Percentiles rank a stretch among this genome's conserved stretches.
Evolutionary conservation across 1,284 basidiomycete species (phyloP).

Genomic region (Anthracocystis walkeri): DNA sequence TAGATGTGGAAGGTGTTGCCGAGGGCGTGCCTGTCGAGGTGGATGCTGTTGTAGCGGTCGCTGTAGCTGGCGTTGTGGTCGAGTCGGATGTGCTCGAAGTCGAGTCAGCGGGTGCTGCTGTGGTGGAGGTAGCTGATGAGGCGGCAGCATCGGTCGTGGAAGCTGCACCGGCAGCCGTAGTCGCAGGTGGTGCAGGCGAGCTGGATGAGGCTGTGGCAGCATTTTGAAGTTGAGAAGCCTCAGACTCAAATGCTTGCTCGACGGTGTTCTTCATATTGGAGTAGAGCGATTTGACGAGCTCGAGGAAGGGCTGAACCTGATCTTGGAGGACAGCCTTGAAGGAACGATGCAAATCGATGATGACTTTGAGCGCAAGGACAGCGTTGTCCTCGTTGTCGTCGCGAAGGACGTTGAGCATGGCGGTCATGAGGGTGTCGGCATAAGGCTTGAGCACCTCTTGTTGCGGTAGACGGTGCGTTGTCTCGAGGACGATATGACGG

Average conservation of each 20-base stretch:
- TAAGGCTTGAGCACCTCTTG: slow-evolving; percentile 82
- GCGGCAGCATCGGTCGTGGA: slow-evolving; percentile 9
- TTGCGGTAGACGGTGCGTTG: slow-evolving; percentile 84
- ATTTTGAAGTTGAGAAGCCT: slow-evolving; percentile 41
- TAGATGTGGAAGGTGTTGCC: slow-evolving; percentile 11
- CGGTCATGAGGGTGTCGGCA: slow-evolving; percentile 77
- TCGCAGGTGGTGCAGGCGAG: slow-evolving; percentile 17
- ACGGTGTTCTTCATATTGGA: slow-evolving; percentile 82
- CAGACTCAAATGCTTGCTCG: slow-evolving; percentile 77
- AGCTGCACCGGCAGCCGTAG: slow-evolving; percentile 7
- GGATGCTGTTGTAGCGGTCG: slow-evolving; percentile 8
- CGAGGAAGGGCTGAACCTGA: slow-evolving; percentile 82
- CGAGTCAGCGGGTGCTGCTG: slow-evolving; percentile 17
- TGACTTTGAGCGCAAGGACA: slow-evolving; percentile 87
- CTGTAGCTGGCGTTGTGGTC: slow-evolving; percentile 6
- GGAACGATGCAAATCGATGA: slow-evolving; percentile 78
- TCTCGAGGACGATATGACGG: slow-evolving; percentile 72
- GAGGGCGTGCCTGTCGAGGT: slow-evolving; percentile 8
- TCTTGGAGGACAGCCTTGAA: slow-evolving; percentile 76
- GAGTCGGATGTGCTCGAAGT: slow-evolving; percentile 12
- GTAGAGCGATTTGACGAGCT: slow-evolving; percentile 80
- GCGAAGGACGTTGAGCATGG: slow-evolving; percentile 83
- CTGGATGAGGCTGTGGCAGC: slow-evolving; percentile 8
- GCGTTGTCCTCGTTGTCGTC: slow-evolving; percentile 98
- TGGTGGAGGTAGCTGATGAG: slow-evolving; percentile 5